Percentiles rank a stretch among this genome's conserved stretches.
phyloP scores from a whole-genome alignment of 163 green algal genomes.

The Chlamydomonas reinhardtii region DNA sequence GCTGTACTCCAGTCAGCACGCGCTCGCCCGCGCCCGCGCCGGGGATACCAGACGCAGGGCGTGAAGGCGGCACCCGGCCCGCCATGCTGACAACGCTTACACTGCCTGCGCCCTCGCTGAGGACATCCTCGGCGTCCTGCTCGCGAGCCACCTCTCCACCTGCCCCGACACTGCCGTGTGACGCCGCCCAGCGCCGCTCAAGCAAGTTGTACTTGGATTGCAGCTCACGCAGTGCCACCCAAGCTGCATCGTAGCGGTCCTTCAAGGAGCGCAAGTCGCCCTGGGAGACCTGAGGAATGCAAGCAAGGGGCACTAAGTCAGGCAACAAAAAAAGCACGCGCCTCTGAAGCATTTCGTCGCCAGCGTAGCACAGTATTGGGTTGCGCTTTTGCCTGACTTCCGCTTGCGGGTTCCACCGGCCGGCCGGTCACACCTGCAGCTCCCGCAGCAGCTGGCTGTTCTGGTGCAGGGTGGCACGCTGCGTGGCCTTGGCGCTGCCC shows the following conservation, averaged over 20 bases:
- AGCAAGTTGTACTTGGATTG: constrained; percentile 14
- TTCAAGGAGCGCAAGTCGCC: constrained; percentile 13
- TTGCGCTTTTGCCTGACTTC: no score
- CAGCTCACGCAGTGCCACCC: constrained; percentile 35
- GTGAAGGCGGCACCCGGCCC: not conserved
- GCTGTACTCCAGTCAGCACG: no score
- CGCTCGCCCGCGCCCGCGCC: not conserved
- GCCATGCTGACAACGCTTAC: not conserved
- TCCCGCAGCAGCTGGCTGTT: constrained; percentile 59
- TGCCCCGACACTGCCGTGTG: not conserved
- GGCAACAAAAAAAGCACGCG: no score
- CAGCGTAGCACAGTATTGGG: no score
- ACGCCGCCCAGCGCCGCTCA: not conserved
- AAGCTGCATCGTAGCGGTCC: constrained; percentile 7
- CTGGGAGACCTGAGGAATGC: constrained; percentile 11
- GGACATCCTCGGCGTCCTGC: not conserved
- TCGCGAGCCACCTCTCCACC: not conserved
- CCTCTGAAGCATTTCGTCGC: no score
- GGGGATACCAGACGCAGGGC: not conserved
- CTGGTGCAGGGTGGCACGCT: not conserved
- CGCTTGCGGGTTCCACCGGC: no score
- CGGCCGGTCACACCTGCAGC: constrained; percentile 39
- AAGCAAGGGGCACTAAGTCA: no score
- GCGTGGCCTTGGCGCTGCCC: not conserved
- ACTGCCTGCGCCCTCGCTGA: no score